These are phyloP conservation scores for Hyphochytrium catenoides DNA, from an alignment of 352 stramenopile genomes.

Conservation along the genomic window DNA sequence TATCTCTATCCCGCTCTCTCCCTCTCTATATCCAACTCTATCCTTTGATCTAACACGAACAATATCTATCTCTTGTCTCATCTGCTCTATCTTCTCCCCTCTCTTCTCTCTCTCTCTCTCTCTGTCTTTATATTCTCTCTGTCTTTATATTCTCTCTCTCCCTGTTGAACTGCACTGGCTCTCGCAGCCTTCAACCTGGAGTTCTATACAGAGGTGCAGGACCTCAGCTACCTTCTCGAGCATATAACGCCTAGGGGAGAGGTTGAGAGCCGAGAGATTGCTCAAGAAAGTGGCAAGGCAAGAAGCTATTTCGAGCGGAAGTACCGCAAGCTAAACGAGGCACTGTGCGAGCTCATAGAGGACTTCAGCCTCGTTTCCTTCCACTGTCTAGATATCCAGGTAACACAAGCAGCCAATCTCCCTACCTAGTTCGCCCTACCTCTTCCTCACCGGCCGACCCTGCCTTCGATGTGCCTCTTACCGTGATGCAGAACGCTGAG, in stretches of 20 bases:
- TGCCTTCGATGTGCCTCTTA: no score
- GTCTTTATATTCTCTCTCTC: background rate
- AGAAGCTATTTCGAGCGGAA: slow-evolving; percentile 12
- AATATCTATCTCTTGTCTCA: no score
- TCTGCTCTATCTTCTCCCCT: no score
- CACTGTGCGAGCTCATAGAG: slow-evolving; percentile 53
- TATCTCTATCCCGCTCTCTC: no score
- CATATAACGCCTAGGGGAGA: slow-evolving; percentile 19
- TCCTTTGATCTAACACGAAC: no score
- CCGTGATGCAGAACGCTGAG: no score
- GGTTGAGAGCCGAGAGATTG: slow-evolving; percentile 1
- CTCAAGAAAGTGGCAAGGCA: slow-evolving; percentile 13
- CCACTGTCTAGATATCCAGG: slow-evolving; percentile 43
- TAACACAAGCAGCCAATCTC: no score
- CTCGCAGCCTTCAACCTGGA: slow-evolving; percentile 46
- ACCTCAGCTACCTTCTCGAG: slow-evolving; percentile 48
- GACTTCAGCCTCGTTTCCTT: slow-evolving; percentile 64
- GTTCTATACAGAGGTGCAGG: slow-evolving; percentile 62
- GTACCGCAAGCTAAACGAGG: slow-evolving; percentile 54
- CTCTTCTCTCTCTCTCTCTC: no score
- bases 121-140: background rate
- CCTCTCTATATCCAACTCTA: no score
- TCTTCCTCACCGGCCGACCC: no score
- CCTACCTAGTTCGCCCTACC: no score
- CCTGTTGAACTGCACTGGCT: background rate